Percentiles rank a stretch among this genome's conserved stretches.
phyloP scores from a whole-genome alignment of 2,329 filamentous ascomycete species.

The Xylogone sp. region DNA sequence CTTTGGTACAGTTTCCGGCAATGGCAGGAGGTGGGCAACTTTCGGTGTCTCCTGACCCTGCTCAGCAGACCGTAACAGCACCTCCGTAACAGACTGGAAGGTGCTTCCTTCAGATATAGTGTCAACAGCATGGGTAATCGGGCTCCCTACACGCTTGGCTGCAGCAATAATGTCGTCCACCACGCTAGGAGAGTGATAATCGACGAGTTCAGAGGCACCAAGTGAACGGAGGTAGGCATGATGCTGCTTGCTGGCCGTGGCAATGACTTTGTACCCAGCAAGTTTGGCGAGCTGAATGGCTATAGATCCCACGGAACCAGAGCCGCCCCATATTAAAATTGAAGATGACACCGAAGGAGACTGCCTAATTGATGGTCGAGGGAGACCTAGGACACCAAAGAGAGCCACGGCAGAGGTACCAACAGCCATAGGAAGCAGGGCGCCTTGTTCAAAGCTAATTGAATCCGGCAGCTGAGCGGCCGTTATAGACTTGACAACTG shows the following conservation, averaged over 20 bases:
- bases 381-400: constrained; percentile 4
- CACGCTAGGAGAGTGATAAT: constrained; percentile 31
- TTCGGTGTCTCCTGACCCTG: constrained; percentile 5
- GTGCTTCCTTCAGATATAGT: constrained; percentile 5
- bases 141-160: constrained; percentile 33
- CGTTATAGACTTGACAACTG: constrained; percentile 39
- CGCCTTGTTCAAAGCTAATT: constrained; percentile 22
- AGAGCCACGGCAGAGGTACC: constrained; percentile 8
- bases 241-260: constrained; percentile 37
- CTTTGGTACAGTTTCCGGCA: constrained; percentile 1
- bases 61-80: background rate
- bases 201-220: constrained; percentile 41
- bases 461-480: constrained; percentile 21
- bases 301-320: constrained; percentile 36
- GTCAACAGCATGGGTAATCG: constrained; percentile 40
- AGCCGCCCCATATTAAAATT: constrained; percentile 38
- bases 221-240: constrained; percentile 26
- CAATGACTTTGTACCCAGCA: constrained; percentile 31
- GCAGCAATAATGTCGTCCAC: constrained; percentile 25
- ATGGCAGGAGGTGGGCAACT: constrained; percentile 4
- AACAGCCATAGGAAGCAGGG: constrained; percentile 23
- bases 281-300: constrained; percentile 37
- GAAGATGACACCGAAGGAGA: background rate
- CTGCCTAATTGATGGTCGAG: background rate
- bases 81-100: background rate